Evolutionary conservation across 768 basidiomycete genomes (phyloP), one percentile per base, ranked within the genome.

Genomic region (Fomitopsis pulvina): DNA sequence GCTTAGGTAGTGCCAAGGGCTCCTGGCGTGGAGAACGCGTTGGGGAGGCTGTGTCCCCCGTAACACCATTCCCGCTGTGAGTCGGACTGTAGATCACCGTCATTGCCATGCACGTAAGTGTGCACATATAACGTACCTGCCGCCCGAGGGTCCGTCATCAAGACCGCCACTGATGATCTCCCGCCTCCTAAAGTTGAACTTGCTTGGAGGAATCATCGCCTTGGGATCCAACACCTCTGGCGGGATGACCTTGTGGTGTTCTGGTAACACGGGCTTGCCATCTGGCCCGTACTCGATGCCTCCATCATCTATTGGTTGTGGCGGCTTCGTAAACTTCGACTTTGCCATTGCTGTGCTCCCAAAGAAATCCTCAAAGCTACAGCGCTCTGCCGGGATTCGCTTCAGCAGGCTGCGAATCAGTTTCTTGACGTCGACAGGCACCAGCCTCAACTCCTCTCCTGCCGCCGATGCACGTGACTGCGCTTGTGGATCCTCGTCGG

Each of bases 341-440:
- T 85, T 87, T 24, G 77, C 82, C 56, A 87, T 71, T 29, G 85
- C 92, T 27, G 75, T 76, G 55, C 87, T 90, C 45, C 76, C 74
- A 64, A 99, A 99, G 69, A 96, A 97, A 37, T 93, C 90, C 11
- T 94, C 89, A 52, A 94, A 99, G 49, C 77, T 83, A 21, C 91
- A 85, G 2, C 95, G 76, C 62, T 96, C 89, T 0, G 74, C 76
- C 0, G 96, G 93, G 34, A 83, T 80, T 25, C 90, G 81, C 66
- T 86, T 91, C 43, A 99, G 72, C 42, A 99, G 71, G n/a, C 71
- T 64, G 16, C 92, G 78, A 27, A 98, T 91, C 45, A 98, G 82
- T 27, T 77, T 76, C 69, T 99, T 98, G 65, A 99, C 76, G 60
- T 96, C 95, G 7, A 66, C 60, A 2, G 92, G 80, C 7, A 95